Percentiles rank a stretch among this genome's conserved stretches.
Conservation (phyloP, 305 asterid species). For the Plantago rigida region DNA sequence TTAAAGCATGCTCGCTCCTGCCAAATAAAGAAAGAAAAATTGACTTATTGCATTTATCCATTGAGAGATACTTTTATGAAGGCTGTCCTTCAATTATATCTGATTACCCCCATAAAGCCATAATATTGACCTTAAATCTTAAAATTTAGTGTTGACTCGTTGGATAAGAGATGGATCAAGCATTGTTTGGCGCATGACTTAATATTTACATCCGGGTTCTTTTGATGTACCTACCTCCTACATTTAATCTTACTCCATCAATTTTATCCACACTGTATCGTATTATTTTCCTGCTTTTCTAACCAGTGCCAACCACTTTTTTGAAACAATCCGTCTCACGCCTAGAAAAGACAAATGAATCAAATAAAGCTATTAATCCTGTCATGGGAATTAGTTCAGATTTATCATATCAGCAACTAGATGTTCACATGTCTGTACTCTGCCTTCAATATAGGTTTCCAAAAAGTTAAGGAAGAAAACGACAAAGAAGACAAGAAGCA, state of each 20-base stretch:
- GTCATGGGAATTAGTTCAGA: not conserved
- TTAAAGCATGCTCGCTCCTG: too few relatives aligned
- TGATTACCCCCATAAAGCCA: too few relatives aligned
- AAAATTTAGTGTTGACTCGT: not conserved
- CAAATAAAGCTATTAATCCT: not conserved
- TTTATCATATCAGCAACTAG: not conserved
- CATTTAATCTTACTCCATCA: too few relatives aligned
- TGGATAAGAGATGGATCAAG: not conserved
- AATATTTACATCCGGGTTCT: not conserved
- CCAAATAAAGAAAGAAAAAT: too few relatives aligned
- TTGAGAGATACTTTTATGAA: too few relatives aligned
- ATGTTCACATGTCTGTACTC: constrained; percentile 18
- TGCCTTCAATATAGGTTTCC: constrained; percentile 56
- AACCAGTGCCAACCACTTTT: not conserved
- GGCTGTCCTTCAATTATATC: too few relatives aligned
- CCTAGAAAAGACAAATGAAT: not conserved
- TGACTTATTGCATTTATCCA: too few relatives aligned
- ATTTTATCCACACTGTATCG: too few relatives aligned
- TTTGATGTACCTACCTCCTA: not conserved
- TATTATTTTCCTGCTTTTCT: not conserved
- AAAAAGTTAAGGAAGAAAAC: constrained; percentile 67
- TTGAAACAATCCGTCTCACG: not conserved
- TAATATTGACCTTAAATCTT: not conserved
- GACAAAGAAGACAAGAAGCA: constrained; percentile 34
- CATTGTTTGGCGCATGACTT: not conserved